Base-by-base conservation (phyloP, 176 grass and related monocot genomes). In the Triticum timopheevii region DNA sequence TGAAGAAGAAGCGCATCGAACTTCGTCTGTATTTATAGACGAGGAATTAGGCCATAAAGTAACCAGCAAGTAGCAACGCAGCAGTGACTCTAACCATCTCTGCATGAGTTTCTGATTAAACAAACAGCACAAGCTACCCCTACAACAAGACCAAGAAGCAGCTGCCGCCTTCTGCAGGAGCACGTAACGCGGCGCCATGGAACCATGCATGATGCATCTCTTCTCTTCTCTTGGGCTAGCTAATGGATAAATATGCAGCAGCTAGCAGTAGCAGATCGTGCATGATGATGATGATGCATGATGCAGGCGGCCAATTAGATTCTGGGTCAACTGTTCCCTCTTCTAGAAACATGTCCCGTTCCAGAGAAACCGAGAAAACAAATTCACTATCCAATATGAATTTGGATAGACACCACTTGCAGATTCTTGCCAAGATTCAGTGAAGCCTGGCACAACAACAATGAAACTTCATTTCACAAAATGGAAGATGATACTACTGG, bases 21-120 rank as follows among this genome's bases (percentile, higher is more conserved):
- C 28, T 24, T 23, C 19, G 77, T 40, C 71, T 7, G 12, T 85
- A 91, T 91, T 88, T 91, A 91, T 91, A 88, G 85, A 23, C 11
- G 5, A 49, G 70, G 38, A 50, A 16, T 4, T 50, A 47, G 1
- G 66, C 4, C 84, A 35, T 87, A 74, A 62, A 87, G n/a, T 40
- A 87, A 91, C 39, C 47, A 70, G 68, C 81, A 61, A 86, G 79
- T 70, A 19, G 69, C 36, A 34, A 76, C 2, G 49, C 13, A 69
- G 3, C 33, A 70, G 62, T 42, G 25, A 63, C 27, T 73, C 28
- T 11, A 25, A 24, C 3, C 33, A 19, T 19, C 65, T 34, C 65
- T 22, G 4, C 3, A 10, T 33, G 65, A 54, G 50, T 17, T 17
- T 54, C 50, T 54, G 50, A 19, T 52, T 78, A 82, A 65, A 76